Base-by-base conservation (phyloP, 1,284 basidiomycete species). In the Sparassis latifolia region DNA sequence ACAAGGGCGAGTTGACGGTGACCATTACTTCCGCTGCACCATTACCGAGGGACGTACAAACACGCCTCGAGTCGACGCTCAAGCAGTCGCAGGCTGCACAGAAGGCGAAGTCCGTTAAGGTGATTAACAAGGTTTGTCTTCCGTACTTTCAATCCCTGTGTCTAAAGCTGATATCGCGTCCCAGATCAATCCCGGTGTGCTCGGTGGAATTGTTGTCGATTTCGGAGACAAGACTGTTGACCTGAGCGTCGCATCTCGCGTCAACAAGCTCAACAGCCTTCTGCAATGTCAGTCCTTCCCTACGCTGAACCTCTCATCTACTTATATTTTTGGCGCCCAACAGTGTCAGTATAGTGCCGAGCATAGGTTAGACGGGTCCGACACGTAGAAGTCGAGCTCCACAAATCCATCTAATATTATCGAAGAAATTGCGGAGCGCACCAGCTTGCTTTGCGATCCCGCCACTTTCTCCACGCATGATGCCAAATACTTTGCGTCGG, bases 161-260 rank as follows among this genome's bases (percentile, higher is more conserved):
- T 20, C 20, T 20, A 9, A 42, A n/a, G 10, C 32, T 41, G 33
- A 42, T 31, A 35, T 10, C 38, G 27, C 28, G 12, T 20, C 2
- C 31, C 54, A 93, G 89, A 87, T 97, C 63, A 94, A 96, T 76
- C 84, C 92, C 44, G 75, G 82, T 12, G 76, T 96, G 53, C 73
- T 97, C 52, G 94, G 93, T 54, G 96, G 96, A 51, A 74, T 98
- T 55, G 78, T 97, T 52, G 89, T 99, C 50, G 96, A 99, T 75
- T 95, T 99, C 68, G 97, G 93, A 59, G 96, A 98, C 78, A 95
- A 95, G 79, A 94, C 92, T 51, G 89, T 97, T 62, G 97, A 99
- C 74, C 80, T 98, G 57, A 93, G 90, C 62, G 95, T 97, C 49
- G 85, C 86, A 48, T 91, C 89, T 54, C 89, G 92, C 54, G 92